Percentiles rank a stretch among this genome's conserved stretches.
Evolutionary conservation across 1,284 basidiomycete genomes (phyloP).

Genomic region (Vanrija humicola): DNA sequence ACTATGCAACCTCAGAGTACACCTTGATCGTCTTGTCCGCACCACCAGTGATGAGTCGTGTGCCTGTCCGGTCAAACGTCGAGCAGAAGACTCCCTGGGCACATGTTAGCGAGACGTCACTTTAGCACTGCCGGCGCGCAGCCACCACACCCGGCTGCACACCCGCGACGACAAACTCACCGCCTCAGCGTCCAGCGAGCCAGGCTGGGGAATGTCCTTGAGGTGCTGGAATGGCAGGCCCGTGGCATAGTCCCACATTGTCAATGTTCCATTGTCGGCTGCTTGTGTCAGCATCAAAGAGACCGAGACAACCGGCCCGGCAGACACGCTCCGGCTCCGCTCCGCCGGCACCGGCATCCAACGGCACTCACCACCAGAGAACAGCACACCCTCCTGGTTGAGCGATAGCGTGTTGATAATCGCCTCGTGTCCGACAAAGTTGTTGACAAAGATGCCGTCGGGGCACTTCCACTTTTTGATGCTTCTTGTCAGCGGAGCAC

Average conservation of each 20-base stretch:
- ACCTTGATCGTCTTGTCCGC: conserved; percentile 97
- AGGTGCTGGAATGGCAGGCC: conserved; percentile 92
- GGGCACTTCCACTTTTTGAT: conserved; percentile 99
- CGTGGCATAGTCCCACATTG: conserved; percentile 91
- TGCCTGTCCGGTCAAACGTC: conserved; percentile 92
- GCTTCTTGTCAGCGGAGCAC: conserved; percentile 22
- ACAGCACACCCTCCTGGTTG: conserved; percentile 93
- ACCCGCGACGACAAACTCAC: conserved; percentile 47
- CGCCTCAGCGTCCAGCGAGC: conserved; percentile 94
- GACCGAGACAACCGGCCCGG: conserved; percentile 3
- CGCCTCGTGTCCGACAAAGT: conserved; percentile 92
- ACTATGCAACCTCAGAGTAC: conserved; percentile 42
- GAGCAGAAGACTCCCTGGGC: conserved; percentile 73
- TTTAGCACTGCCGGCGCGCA: neutral
- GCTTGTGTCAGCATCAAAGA: neutral
- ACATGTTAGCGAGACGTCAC: neutral
- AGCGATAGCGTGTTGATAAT: conserved; percentile 95
- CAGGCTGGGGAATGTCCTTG: conserved; percentile 93
- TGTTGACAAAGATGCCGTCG: conserved; percentile 89
- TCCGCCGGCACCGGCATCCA: neutral
- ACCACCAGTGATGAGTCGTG: conserved; percentile 88
- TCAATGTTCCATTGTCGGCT: conserved; percentile 86
- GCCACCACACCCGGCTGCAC: neutral
- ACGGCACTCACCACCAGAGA: conserved; percentile 78
- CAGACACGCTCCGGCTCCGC: conserved; percentile 17